Evolutionary conservation across 371 early-diverging fungal genomes (phyloP), one percentile per base, ranked within the genome.

Genomic region (Syncephalastrum contaminatum): DNA sequence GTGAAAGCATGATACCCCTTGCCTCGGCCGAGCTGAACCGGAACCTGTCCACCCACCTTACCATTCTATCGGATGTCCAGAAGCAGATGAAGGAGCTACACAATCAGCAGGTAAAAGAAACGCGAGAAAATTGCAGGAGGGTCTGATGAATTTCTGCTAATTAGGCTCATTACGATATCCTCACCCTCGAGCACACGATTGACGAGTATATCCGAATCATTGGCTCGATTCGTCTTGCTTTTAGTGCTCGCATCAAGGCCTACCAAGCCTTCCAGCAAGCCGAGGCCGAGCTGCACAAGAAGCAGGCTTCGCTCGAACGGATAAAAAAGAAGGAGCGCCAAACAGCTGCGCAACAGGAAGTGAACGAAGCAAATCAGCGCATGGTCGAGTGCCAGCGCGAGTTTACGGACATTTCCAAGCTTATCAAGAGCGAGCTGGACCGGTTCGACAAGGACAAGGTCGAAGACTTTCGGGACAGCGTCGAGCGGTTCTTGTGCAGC

Each of bases 131-230:
- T 41, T 42, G n/a, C 19, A 44, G 48, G 18, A 6, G 19, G 16
- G 18, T 41, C 18, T 52, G 1, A 5, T 25, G 25, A 7, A 21
- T 25, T 30, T 20, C 5, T 51, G 15, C n/a, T 22, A 42, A 7
- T 24, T 58, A 75, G 77, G 85, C 83, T 8, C 85, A 84, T 13
- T 73, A 81, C 50, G 94, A 95, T 68, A 77, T 91, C 14, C 63
- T 80, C 15, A 82, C 89, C 4, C 63, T 94, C 48, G 88, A 85
- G 65, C 81, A 87, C 45, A 93, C 88, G 0, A 88, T 90, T 43
- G 93, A 94, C 58, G 94, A 94, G 63, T 91, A 95, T 61, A 82
- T 94, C 59, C 87, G 94, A n/a, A 82, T 90, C 55, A 90, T 94
- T 54, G 89, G 86, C 4, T 87, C 93, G 0, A 89, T 91, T 58